phyloP scores from a whole-genome alignment of 2,329 filamentous ascomycete species.

The Celoporthe dispersa region DNA sequence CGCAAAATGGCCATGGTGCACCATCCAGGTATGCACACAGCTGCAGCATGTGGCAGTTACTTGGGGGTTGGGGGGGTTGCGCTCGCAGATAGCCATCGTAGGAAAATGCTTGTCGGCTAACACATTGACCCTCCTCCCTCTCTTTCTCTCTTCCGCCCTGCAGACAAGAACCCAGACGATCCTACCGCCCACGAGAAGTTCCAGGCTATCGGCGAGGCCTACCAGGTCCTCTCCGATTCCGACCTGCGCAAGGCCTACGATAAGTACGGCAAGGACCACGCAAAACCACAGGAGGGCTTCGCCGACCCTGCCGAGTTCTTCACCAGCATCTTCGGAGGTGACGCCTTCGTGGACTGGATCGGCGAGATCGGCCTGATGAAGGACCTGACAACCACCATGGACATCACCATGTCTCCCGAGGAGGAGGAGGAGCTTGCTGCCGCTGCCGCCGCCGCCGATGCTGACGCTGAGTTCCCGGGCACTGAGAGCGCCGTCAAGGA shows the following conservation, averaged over 20 bases:
- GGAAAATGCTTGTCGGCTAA: neutral
- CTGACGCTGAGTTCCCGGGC: conserved; percentile 58
- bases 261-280: conserved; percentile 94
- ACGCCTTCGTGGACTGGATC: conserved; percentile 94
- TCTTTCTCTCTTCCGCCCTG: conserved; percentile 26
- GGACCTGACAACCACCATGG: conserved; percentile 96
- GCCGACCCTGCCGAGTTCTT: conserved; percentile 98
- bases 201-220: conserved; percentile 79
- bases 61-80: neutral
- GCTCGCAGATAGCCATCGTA: neutral
- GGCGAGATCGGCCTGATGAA: conserved; percentile 99
- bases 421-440: conserved; percentile 67
- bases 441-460: conserved; percentile 34
- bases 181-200: conserved; percentile 93
- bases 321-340: conserved; percentile 95
- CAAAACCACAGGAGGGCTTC: conserved; percentile 89
- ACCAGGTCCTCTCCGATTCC: conserved; percentile 82
- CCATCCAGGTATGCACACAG: conserved; percentile 70
- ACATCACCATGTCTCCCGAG: conserved; percentile 85
- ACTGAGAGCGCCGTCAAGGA: conserved; percentile 61
- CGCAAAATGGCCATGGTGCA: conserved; percentile 92
- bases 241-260: conserved; percentile 92
- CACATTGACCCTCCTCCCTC: conserved; percentile 6
- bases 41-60: neutral
- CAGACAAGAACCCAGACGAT: conserved; percentile 97